These are phyloP conservation scores for Aureobasidium sp. DNA, from an alignment of 2,329 filamentous ascomycete genomes.

Conservation along the genomic window DNA sequence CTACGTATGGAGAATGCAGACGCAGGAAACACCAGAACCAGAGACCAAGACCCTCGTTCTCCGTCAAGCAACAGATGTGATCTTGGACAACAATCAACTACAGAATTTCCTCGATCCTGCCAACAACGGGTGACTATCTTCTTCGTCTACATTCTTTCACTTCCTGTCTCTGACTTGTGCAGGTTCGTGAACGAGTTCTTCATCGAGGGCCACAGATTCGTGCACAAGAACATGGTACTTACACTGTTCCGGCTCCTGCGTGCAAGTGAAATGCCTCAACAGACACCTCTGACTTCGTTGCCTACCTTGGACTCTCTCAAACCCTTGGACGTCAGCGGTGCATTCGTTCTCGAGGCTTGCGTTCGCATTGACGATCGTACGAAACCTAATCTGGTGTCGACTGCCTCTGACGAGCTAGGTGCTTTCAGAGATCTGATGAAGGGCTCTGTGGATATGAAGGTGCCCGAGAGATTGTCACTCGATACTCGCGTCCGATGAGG, in stretches of 20 bases:
- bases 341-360: conserved; percentile 52
- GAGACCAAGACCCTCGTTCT: conserved; percentile 18
- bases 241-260: conserved; percentile 49
- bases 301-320: conserved; percentile 41
- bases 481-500: conserved; percentile 53
- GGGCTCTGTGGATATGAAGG: conserved; percentile 49
- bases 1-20: conserved; percentile 4
- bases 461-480: conserved; percentile 52
- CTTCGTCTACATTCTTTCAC: background rate
- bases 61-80: conserved; percentile 11
- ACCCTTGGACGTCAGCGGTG: conserved; percentile 50
- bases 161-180: conserved; percentile 20
- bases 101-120: conserved; percentile 5
- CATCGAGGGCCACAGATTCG: conserved; percentile 50
- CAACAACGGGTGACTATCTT: background rate
- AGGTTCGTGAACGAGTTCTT: conserved; percentile 54
- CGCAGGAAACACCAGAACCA: conserved; percentile 17
- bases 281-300: conserved; percentile 30
- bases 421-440: conserved; percentile 50
- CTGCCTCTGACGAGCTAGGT: conserved; percentile 49
- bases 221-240: conserved; percentile 51
- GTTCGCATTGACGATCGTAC: conserved; percentile 51
- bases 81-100: background rate
- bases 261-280: conserved; percentile 28
- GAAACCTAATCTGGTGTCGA: conserved; percentile 48